Percentiles rank a stretch among this genome's conserved stretches.
These are phyloP conservation scores for Zygosaccharomyces rouxii DNA, from an alignment of 805 yeast genomes.

Conservation along the genomic window DNA sequence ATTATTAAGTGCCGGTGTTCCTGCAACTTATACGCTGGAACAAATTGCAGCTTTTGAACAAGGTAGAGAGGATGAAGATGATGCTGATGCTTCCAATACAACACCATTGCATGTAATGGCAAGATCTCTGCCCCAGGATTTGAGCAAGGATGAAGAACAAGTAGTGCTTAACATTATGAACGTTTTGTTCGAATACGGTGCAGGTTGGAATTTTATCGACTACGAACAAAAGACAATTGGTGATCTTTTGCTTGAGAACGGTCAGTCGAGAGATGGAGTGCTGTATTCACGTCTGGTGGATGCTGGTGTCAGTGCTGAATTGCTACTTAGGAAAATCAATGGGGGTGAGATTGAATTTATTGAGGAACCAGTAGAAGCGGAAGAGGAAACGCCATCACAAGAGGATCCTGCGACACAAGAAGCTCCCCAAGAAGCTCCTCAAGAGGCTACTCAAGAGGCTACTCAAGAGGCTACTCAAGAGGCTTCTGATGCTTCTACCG, in stretches of 20 bases:
- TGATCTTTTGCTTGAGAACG: slow-evolving; percentile 61
- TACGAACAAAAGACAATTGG: slow-evolving; percentile 76
- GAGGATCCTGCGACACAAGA: slow-evolving; percentile 16
- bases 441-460: slow-evolving; percentile 22
- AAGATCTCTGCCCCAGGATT: slow-evolving; percentile 41
- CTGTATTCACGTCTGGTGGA: slow-evolving; percentile 54
- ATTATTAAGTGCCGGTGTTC: slow-evolving; percentile 60
- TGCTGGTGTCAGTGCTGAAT: slow-evolving; percentile 90
- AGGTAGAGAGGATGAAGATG: slow-evolving; percentile 33
- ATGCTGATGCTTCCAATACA: slow-evolving; percentile 49
- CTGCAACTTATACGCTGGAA: slow-evolving; percentile 77
- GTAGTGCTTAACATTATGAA: slow-evolving; percentile 55
- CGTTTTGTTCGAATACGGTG: slow-evolving; percentile 74
- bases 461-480: slow-evolving; percentile 19
- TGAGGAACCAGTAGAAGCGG: slow-evolving; percentile 36
- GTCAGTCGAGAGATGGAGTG: slow-evolving; percentile 36
- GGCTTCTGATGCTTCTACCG: slow-evolving; percentile 55
- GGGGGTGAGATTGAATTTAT: slow-evolving; percentile 64
- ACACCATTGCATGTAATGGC: slow-evolving; percentile 75
- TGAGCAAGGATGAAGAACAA: slow-evolving; percentile 39
- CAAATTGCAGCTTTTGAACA: slow-evolving; percentile 60
- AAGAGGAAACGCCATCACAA: slow-evolving; percentile 9
- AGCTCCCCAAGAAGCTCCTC: slow-evolving; percentile 13
- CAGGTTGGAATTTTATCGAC: slow-evolving; percentile 85
- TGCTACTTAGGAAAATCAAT: slow-evolving; percentile 65